Evolutionary conservation across 2,329 filamentous ascomycete genomes (phyloP), one percentile per base, ranked within the genome.

Genomic region (Aureobasidium vineae): DNA sequence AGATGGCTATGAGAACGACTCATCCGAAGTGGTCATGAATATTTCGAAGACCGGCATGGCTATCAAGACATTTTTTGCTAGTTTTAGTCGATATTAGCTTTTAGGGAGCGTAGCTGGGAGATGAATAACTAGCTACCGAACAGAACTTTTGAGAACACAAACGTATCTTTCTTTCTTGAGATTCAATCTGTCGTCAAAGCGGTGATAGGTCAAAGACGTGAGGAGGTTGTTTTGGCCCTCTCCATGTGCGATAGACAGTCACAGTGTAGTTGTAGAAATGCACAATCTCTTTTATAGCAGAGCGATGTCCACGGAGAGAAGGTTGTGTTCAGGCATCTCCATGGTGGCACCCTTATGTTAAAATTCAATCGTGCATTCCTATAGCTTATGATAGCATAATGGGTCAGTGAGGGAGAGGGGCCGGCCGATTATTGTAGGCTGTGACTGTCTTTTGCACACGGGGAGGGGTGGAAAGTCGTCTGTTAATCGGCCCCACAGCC

Each of bases 401-500:
- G 21, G 21, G n/a, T n/a, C n/a, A n/a, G n/a, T n/a, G n/a, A n/a
- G n/a, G n/a, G n/a, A n/a, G n/a, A n/a, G n/a, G n/a, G n/a, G n/a
- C n/a, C n/a, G n/a, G n/a, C n/a, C n/a, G n/a, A n/a, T n/a, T n/a
- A n/a, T n/a, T n/a, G n/a, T n/a, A n/a, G n/a, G n/a, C n/a, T n/a
- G n/a, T n/a, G n/a, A n/a, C n/a, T n/a, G n/a, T n/a, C n/a, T n/a
- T n/a, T n/a, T n/a, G n/a, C n/a, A n/a, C n/a, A n/a, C n/a, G n/a
- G n/a, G n/a, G n/a, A n/a, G n/a, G n/a, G n/a, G n/a, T n/a, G n/a
- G 49, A 52, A 19, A 16, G 50, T 36, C 31, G 31, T 15, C 26
- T 19, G 43, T 47, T 23, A 21, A 47, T 47, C 45, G 21, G 50
- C 54, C 40, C 54, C 54, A 33, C 54, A 43, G 40, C 57, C 57